Conservation (phyloP, 345 rosid species). For the Jatropha curcas region DNA sequence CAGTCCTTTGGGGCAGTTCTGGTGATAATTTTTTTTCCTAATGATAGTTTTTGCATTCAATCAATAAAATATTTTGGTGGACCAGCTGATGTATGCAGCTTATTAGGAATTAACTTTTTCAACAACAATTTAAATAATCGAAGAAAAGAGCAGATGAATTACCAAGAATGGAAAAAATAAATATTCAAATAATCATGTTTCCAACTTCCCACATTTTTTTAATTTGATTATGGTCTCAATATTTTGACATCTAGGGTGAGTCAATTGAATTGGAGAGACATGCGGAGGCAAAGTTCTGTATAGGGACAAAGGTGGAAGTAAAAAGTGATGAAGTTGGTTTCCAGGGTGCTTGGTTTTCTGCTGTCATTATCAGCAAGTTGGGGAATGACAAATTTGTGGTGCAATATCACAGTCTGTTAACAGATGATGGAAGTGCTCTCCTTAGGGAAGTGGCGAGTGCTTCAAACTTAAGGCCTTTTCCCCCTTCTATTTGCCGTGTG, state of each 20-base stretch:
- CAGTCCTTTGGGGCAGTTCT: not conserved
- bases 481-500: slow-evolving; percentile 27
- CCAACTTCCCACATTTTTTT: too few relatives aligned
- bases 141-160: not conserved
- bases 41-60: too few relatives aligned
- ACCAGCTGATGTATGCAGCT: not conserved
- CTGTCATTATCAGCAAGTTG: slow-evolving; percentile 11
- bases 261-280: not conserved
- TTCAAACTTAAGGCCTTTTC: slow-evolving; percentile 42
- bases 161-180: not conserved
- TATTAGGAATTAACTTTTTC: not conserved
- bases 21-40: not conserved
- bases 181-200: too few relatives aligned
- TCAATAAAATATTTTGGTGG: not conserved
- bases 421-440: slow-evolving; percentile 37
- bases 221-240: not conserved
- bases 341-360: slow-evolving; percentile 39
- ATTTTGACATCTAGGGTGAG: slow-evolving; percentile 6
- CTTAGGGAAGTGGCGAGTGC: slow-evolving; percentile 40
- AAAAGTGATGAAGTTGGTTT: slow-evolving; percentile 40
- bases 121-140: not conserved
- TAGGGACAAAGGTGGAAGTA: slow-evolving; percentile 40
- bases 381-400: slow-evolving; percentile 26
- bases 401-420: slow-evolving; percentile 32
- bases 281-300: slow-evolving; percentile 8